phyloP scores from a whole-genome alignment of 1,284 basidiomycete species.

The Rhodotorula sp. region DNA sequence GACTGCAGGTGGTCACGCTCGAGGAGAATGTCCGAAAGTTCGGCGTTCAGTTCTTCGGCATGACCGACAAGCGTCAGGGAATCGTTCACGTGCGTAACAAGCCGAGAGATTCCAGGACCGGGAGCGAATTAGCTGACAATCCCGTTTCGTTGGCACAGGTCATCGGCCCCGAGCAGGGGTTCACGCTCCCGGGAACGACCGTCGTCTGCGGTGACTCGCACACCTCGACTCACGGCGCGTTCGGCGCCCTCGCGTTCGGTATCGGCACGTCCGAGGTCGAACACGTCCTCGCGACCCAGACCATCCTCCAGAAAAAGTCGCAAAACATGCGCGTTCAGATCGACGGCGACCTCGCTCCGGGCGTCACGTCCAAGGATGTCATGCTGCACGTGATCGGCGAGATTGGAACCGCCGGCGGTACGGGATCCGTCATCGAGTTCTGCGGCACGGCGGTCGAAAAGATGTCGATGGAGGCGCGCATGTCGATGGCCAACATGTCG shows the following conservation, averaged over 20 bases:
- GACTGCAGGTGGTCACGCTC: slow-evolving; percentile 84
- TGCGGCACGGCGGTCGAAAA: slow-evolving; percentile 86
- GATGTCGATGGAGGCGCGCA: slow-evolving; percentile 90
- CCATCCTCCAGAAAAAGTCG: slow-evolving; percentile 83
- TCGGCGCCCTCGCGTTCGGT: slow-evolving; percentile 92
- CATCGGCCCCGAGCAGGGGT: slow-evolving; percentile 95
- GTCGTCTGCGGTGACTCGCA: slow-evolving; percentile 96
- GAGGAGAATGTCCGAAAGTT: slow-evolving; percentile 96
- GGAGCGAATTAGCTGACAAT: not conserved
- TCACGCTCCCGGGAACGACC: slow-evolving; percentile 88
- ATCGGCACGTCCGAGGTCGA: slow-evolving; percentile 97
- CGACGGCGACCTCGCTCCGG: slow-evolving; percentile 78
- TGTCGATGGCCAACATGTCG: slow-evolving; percentile 98
- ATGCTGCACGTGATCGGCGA: slow-evolving; percentile 90
- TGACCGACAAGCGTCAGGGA: slow-evolving; percentile 57
- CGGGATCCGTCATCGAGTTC: slow-evolving; percentile 89
- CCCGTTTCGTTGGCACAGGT: slow-evolving; percentile 50
- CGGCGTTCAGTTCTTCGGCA: slow-evolving; percentile 89
- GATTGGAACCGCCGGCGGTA: slow-evolving; percentile 93
- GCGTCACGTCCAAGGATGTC: slow-evolving; percentile 92
- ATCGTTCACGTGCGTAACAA: slow-evolving; percentile 69
- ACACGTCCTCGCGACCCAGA: slow-evolving; percentile 94
- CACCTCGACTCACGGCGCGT: slow-evolving; percentile 85
- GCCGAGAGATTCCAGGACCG: not conserved
- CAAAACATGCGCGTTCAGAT: slow-evolving; percentile 96